These are phyloP conservation scores for Sarocladiaceae sp. DNA, from an alignment of 2,329 filamentous ascomycete genomes.

Conservation along the genomic window DNA sequence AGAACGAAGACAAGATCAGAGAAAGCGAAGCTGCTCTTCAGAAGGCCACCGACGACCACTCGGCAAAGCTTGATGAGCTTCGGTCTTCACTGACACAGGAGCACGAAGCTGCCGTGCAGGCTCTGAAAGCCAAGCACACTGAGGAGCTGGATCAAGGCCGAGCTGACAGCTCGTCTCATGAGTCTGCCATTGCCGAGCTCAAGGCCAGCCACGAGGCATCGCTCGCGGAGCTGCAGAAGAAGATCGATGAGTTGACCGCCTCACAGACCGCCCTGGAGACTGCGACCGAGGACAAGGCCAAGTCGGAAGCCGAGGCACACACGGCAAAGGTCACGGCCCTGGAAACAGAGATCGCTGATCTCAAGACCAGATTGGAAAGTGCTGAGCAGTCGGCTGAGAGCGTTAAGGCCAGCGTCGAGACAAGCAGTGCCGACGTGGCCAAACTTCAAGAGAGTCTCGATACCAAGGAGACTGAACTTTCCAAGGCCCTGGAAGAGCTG, in stretches of 20 bases:
- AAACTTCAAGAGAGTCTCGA: constrained; percentile 34
- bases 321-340: constrained; percentile 41
- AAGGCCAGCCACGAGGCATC: constrained; percentile 42
- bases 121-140: constrained; percentile 47
- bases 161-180: constrained; percentile 37
- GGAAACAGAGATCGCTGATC: constrained; percentile 44
- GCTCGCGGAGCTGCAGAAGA: constrained; percentile 44
- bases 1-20: constrained; percentile 27
- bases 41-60: constrained; percentile 39
- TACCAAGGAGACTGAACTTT: constrained; percentile 33
- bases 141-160: constrained; percentile 42
- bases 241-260: constrained; percentile 46
- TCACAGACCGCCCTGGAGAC: constrained; percentile 39
- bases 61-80: constrained; percentile 43
- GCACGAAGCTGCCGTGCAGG: constrained; percentile 40
- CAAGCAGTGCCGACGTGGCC: constrained; percentile 32
- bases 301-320: constrained; percentile 38
- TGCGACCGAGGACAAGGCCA: constrained; percentile 37
- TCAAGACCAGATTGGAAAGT: constrained; percentile 41
- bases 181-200: constrained; percentile 43
- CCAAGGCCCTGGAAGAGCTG: constrained; percentile 39
- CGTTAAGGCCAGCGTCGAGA: constrained; percentile 38
- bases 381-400: constrained; percentile 38
- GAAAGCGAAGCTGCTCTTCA: constrained; percentile 27
- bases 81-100: constrained; percentile 42